A percentile compares a stretch with the other conserved stretches of the same genome.
Conservation (phyloP, 345 rosid genomes). For the Populus deltoides region DNA sequence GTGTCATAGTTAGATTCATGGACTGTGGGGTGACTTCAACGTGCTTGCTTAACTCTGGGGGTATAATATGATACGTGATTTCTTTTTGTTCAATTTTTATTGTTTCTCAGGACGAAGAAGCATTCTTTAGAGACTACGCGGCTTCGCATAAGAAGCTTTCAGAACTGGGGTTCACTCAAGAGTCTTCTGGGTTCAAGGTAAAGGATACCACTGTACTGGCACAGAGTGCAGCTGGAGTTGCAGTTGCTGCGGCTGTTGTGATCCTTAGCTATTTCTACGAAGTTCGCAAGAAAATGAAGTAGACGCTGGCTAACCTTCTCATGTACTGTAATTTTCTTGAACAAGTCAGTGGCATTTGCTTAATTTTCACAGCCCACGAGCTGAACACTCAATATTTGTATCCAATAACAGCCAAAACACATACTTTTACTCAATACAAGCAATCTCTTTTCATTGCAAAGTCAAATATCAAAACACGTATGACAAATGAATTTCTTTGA, state of each 20-base stretch:
- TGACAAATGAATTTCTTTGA: background rate
- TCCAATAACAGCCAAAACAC: background rate
- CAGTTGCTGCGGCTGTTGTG: constrained; percentile 77
- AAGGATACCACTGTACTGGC: constrained; percentile 59
- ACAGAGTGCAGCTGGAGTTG: constrained; percentile 81
- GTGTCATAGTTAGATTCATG: background rate
- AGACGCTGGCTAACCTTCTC: background rate
- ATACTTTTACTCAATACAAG: background rate
- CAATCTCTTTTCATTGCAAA: background rate
- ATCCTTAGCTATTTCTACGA: constrained; percentile 75
- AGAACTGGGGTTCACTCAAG: constrained; percentile 68
- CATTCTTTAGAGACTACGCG: constrained; percentile 73
- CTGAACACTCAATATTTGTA: constrained; percentile 1
- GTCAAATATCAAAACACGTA: background rate
- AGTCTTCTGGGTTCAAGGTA: constrained; percentile 39
- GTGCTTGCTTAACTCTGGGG: background rate
- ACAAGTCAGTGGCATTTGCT: background rate
- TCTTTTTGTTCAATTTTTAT: background rate
- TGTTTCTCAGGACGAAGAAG: constrained; percentile 72
- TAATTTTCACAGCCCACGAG: constrained; percentile 2
- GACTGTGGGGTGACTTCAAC: background rate
- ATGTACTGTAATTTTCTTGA: background rate
- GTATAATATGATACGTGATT: background rate
- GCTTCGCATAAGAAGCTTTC: constrained; percentile 85
- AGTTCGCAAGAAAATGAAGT: constrained; percentile 65